Base-by-base conservation (phyloP, 768 basidiomycete species). In the Amanita rimosa region DNA sequence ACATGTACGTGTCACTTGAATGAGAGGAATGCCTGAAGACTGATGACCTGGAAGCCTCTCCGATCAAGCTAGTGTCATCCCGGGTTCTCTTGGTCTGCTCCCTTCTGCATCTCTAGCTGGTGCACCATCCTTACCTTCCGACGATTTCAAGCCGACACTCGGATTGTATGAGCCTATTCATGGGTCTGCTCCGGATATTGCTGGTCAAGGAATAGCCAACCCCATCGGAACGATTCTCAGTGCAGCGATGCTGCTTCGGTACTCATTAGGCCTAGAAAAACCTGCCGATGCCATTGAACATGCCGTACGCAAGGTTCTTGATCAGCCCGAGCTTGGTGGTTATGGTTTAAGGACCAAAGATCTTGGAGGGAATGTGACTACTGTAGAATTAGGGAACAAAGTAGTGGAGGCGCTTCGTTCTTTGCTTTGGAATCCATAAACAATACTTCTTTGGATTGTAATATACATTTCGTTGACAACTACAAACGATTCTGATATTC, bases 141-240 rank as follows among this genome's bases (percentile, higher is more conserved):
- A 77, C 22, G 70, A 76, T 52, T 85, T 84, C 64, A 87, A 85
- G 61, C 80, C 86, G 5, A 85, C 86, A 2, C 66, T 78, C 14
- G 96, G 96, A 36, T 70, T 99, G 37, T 99, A 99, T 71, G 96
- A 99, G 67, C 96, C 96, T 44, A 96, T 96, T 55, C 92, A 95
- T 60, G 90, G 90, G 44, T 91, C 90, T 37, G 93, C 93, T 1
- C 93, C 93, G 45, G 93, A 95, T 60, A 96, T 96, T 53, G 89
- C 93, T n/a, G 91, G 90, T 1, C 72, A 87, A 63, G 86, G 87
- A 14, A 90, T 94, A 57, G 93, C 93, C 55, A 96, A 96, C 62
- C 93, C 93, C 31, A 79, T 96, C 58, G 93, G 93, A 46, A 94
- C 93, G 13, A 95, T 96, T 62, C 84, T 96, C 51, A 93, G 90